Evolutionary conservation across 2,329 filamentous ascomycete genomes (phyloP).

Genomic region (Xylariales sp.): DNA sequence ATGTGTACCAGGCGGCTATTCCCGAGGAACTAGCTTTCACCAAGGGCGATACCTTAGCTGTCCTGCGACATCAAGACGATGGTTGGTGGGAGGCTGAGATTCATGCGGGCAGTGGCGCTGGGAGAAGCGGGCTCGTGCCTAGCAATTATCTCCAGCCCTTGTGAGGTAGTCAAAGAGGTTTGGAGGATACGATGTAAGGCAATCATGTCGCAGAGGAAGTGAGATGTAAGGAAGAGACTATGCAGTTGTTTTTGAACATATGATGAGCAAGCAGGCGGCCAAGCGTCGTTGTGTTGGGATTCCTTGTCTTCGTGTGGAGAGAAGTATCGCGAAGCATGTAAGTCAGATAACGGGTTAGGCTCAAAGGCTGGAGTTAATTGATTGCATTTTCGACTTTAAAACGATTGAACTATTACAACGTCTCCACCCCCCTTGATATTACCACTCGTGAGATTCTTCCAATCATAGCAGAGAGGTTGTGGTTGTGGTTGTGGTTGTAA

Average conservation of each 20-base stretch:
- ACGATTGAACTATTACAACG: not conserved
- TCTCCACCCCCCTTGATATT: not conserved
- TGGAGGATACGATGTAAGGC: too few species aligned
- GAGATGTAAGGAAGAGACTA: not conserved
- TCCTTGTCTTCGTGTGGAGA: slow-evolving; percentile 9
- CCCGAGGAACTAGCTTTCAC: slow-evolving; percentile 89
- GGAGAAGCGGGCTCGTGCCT: slow-evolving; percentile 57
- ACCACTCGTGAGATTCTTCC: too few species aligned
- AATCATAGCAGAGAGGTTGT: too few species aligned
- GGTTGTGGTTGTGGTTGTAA: too few species aligned
- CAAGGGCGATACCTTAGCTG: slow-evolving; percentile 87
- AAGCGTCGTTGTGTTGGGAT: slow-evolving; percentile 3
- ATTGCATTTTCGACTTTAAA: slow-evolving; percentile 5
- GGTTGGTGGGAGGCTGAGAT: slow-evolving; percentile 99
- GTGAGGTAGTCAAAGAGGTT: slow-evolving; percentile 25
- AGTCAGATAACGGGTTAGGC: slow-evolving; percentile 4
- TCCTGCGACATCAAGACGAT: slow-evolving; percentile 89
- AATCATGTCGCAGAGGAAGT: too few species aligned
- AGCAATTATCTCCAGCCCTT: slow-evolving; percentile 62
- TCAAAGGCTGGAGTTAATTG: slow-evolving; percentile 4
- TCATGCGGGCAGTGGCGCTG: slow-evolving; percentile 56
- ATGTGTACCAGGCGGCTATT: slow-evolving; percentile 90
- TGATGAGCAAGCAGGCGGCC: not conserved
- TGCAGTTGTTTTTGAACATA: not conserved
- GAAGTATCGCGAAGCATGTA: slow-evolving; percentile 7